A percentile compares a stretch with the other conserved stretches of the same genome.
phyloP scores from a whole-genome alignment of 495 filamentous ascomycete genomes.

The Poronia punctata region DNA sequence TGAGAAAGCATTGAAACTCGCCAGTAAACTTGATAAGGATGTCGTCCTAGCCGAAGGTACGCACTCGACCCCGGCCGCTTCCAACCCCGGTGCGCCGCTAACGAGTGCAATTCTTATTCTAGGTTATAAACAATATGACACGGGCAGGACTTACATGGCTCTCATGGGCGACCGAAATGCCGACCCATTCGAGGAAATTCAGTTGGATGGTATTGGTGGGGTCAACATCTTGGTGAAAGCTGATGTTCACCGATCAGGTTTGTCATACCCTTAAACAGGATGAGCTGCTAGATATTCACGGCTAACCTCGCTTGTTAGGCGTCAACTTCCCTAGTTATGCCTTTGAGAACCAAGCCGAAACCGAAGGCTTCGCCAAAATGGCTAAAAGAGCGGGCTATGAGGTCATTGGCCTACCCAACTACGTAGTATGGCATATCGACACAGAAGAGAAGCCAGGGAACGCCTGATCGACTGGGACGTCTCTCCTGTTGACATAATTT shows the following conservation, averaged over 20 bases:
- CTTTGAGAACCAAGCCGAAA: conserved; percentile 98
- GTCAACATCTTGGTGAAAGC: conserved; percentile 97
- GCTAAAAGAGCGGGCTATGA: conserved; percentile 93
- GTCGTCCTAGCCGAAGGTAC: conserved; percentile 78
- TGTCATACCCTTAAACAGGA: conserved; percentile 10
- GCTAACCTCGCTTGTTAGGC: conserved; percentile 41
- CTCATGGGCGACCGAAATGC: conserved; percentile 84
- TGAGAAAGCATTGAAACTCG: conserved; percentile 66
- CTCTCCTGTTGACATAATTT: too few relatives aligned
- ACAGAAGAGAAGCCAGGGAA: conserved; percentile 97
- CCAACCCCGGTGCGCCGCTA: conserved; percentile 6
- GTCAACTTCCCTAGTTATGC: conserved; percentile 97
- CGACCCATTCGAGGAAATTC: conserved; percentile 83
- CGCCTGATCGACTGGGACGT: conserved; percentile 25
- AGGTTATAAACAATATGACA: conserved; percentile 91
- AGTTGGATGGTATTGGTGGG: conserved; percentile 91
- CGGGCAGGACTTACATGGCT: conserved; percentile 79
- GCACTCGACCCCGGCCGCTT: not conserved
- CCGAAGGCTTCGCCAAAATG: conserved; percentile 98
- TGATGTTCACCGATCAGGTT: conserved; percentile 91
- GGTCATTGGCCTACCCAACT: conserved; percentile 90
- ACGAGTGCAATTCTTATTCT: conserved; percentile 3
- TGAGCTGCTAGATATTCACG: not conserved
- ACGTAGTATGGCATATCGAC: conserved; percentile 98
- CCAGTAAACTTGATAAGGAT: conserved; percentile 65